Evolutionary conservation across 2,329 filamentous ascomycete genomes (phyloP).

Genomic region (Fonsecaea erecta): DNA sequence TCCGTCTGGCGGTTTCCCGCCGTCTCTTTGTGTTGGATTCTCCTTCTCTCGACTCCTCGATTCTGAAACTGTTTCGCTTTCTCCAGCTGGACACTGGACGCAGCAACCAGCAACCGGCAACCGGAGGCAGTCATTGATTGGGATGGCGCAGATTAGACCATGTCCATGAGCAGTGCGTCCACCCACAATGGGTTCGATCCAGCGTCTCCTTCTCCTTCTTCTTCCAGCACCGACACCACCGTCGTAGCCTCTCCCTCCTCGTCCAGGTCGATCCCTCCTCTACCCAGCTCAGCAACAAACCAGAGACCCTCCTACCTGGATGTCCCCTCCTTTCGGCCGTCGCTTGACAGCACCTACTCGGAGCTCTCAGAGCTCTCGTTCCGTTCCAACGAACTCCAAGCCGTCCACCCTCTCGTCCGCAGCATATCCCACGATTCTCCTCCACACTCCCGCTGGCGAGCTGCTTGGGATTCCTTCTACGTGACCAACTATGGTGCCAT

Average conservation of each 20-base stretch:
- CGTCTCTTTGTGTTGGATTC: background rate
- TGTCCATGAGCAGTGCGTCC: slow-evolving; percentile 19
- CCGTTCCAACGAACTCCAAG: slow-evolving; percentile 31
- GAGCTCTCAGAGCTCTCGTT: slow-evolving; percentile 39
- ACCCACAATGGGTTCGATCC: slow-evolving; percentile 3
- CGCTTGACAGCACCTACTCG: slow-evolving; percentile 36
- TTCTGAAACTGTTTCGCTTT: background rate
- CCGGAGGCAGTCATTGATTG: slow-evolving; percentile 1
- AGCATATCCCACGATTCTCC: slow-evolving; percentile 25
- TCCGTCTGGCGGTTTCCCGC: background rate
- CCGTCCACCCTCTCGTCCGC: slow-evolving; percentile 27
- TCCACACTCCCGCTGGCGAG: slow-evolving; percentile 39
- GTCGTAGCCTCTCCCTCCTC: slow-evolving; percentile 20
- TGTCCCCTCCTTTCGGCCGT: slow-evolving; percentile 27
- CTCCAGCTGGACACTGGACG: background rate
- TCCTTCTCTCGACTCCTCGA: background rate
- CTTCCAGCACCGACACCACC: slow-evolving; percentile 12
- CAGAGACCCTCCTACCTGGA: slow-evolving; percentile 23
- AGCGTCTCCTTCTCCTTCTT: slow-evolving; percentile 3
- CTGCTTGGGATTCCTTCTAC: slow-evolving; percentile 57
- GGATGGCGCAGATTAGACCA: slow-evolving; percentile 22
- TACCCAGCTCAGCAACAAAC: background rate
- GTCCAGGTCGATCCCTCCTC: slow-evolving; percentile 9
- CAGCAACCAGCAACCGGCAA: no score
- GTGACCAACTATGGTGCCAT: slow-evolving; percentile 71